phyloP scores from a whole-genome alignment of 257 asterid genomes.

The Leptodermis oblonga region DNA sequence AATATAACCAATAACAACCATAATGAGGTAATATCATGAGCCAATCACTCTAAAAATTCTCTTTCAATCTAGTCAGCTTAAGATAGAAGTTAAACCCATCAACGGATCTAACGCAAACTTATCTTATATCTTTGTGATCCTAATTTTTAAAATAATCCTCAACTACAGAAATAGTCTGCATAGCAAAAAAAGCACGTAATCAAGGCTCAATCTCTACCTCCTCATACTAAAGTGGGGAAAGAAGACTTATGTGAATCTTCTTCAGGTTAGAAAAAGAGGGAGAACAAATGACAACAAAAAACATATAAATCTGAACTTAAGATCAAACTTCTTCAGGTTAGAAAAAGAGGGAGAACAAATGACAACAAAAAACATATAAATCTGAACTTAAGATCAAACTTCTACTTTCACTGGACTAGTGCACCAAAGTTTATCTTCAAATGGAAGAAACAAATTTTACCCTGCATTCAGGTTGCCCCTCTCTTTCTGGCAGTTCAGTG shows the following conservation, averaged over 20 bases:
- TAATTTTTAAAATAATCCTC: neutral
- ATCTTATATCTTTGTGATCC: neutral
- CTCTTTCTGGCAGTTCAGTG: conserved; percentile 11
- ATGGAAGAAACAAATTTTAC: neutral
- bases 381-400: neutral
- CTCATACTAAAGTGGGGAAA: neutral
- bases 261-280: neutral
- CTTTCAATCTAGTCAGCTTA: neutral
- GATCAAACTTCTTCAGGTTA: neutral
- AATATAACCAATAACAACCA: neutral
- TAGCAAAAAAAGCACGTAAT: neutral
- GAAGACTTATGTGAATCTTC: neutral
- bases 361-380: neutral
- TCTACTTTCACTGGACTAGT: neutral
- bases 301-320: neutral
- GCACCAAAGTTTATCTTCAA: neutral
- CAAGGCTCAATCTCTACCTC: neutral
- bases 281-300: too few relatives aligned
- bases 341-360: neutral
- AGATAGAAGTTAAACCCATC: neutral
- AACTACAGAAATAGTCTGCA: neutral
- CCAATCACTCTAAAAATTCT: neutral
- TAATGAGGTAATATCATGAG: neutral
- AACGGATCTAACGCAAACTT: too few relatives aligned
- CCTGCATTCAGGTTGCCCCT: conserved; percentile 24